Percentiles rank a stretch among this genome's conserved stretches.
These are phyloP conservation scores for Linum trigynum DNA, from an alignment of 345 rosid genomes.

Conservation along the genomic window DNA sequence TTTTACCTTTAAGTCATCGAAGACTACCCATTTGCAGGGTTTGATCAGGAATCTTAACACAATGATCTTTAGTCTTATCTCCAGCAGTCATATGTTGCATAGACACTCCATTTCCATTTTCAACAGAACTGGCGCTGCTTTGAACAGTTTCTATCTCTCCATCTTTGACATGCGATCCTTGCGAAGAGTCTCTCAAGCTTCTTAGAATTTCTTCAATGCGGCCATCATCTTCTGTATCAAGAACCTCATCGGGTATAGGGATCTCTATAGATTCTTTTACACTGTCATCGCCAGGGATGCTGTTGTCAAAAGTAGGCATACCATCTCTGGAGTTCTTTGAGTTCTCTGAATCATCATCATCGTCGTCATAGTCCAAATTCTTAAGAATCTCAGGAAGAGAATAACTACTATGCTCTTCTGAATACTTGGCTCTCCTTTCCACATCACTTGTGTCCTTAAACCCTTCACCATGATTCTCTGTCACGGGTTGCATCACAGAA, in stretches of 20 bases:
- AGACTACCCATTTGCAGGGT: too few species aligned
- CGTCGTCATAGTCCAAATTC: conserved; percentile 32
- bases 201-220: not conserved
- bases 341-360: conserved; percentile 32
- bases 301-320: conserved; percentile 13
- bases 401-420: conserved; percentile 29
- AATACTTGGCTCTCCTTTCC: conserved; percentile 51
- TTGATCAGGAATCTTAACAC: too few species aligned
- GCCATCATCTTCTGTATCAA: not conserved
- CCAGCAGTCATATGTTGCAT: conserved; percentile 17
- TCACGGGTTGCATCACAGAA: conserved; percentile 23
- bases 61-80: conserved; percentile 14
- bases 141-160: conserved; percentile 9
- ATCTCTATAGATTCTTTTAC: conserved; percentile 13
- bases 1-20: too few species aligned
- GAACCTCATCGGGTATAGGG: conserved; percentile 1
- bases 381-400: conserved; percentile 51
- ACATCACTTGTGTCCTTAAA: conserved; percentile 60
- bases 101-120: conserved; percentile 18
- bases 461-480: conserved; percentile 34
- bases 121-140: not conserved
- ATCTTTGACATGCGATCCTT: conserved; percentile 14
- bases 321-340: conserved; percentile 31
- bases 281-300: conserved; percentile 21
- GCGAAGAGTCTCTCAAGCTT: not conserved